phyloP scores from a whole-genome alignment of 768 basidiomycete genomes.

The Sarcodon sp. region DNA sequence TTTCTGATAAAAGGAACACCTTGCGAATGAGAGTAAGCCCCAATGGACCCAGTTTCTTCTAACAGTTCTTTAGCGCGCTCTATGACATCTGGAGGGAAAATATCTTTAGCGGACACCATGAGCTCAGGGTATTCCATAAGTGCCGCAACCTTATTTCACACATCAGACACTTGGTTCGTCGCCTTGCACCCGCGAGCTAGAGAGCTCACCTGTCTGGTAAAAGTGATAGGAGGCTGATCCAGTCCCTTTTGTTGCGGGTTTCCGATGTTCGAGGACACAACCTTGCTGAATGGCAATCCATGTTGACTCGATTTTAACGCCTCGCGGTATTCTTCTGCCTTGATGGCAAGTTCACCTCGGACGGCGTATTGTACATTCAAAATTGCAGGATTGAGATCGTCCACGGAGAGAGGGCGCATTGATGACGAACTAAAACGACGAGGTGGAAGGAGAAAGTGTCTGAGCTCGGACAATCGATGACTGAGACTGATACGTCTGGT shows the following conservation, averaged over 20 bases:
- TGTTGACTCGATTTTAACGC: slow-evolving; percentile 43
- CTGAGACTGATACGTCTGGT: no score
- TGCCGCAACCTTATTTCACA: slow-evolving; percentile 56
- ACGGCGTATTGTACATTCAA: slow-evolving; percentile 93
- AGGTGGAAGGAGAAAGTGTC: background rate
- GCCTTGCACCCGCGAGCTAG: background rate
- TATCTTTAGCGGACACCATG: slow-evolving; percentile 57
- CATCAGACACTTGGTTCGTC: background rate
- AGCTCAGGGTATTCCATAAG: slow-evolving; percentile 88
- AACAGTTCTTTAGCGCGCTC: slow-evolving; percentile 73
- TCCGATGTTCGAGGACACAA: slow-evolving; percentile 95
- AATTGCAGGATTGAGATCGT: slow-evolving; percentile 73
- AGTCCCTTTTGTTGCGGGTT: slow-evolving; percentile 96
- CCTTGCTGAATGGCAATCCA: slow-evolving; percentile 69
- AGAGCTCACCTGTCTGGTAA: slow-evolving; percentile 67
- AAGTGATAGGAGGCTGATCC: slow-evolving; percentile 88
- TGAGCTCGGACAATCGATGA: no score
- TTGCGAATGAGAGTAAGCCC: slow-evolving; percentile 93
- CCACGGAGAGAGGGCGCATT: slow-evolving; percentile 38
- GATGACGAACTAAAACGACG: background rate
- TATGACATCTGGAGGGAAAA: slow-evolving; percentile 80
- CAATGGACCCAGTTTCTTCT: slow-evolving; percentile 80
- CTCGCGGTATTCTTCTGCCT: slow-evolving; percentile 74
- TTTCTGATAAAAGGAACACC: slow-evolving; percentile 83
- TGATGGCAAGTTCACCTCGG: slow-evolving; percentile 92